phyloP scores from a whole-genome alignment of 306 rosid species.

The Quercus engelmannii region DNA sequence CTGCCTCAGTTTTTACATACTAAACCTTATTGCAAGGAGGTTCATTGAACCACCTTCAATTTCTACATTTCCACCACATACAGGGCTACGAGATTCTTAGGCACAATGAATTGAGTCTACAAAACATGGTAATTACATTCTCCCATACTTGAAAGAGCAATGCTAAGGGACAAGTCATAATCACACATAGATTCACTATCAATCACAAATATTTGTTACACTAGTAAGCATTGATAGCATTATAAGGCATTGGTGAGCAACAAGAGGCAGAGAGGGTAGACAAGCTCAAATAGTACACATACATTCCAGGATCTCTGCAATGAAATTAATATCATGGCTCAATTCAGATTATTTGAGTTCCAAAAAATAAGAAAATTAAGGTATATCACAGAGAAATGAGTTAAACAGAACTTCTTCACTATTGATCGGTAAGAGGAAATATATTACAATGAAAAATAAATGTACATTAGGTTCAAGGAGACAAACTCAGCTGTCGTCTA shows the following conservation, averaged over 20 bases:
- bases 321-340: background rate
- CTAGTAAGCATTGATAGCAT: background rate
- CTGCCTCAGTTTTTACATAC: background rate
- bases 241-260: background rate
- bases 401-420: background rate
- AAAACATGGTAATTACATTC: background rate
- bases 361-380: background rate
- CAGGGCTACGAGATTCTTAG: background rate
- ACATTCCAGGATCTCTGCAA: background rate
- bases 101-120: background rate
- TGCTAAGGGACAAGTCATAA: background rate
- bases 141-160: background rate
- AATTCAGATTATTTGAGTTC: background rate
- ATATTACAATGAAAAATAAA: too few relatives aligned
- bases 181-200: background rate
- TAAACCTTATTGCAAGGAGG: background rate
- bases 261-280: background rate
- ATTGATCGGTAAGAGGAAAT: too few relatives aligned
- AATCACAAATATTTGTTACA: background rate
- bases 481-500: too few relatives aligned
- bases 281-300: background rate
- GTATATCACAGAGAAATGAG: background rate
- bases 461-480: too few relatives aligned
- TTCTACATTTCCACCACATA: background rate
- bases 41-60: background rate